Base-by-base conservation (phyloP, 2,329 filamentous ascomycete species). In the Fusarium hostae region DNA sequence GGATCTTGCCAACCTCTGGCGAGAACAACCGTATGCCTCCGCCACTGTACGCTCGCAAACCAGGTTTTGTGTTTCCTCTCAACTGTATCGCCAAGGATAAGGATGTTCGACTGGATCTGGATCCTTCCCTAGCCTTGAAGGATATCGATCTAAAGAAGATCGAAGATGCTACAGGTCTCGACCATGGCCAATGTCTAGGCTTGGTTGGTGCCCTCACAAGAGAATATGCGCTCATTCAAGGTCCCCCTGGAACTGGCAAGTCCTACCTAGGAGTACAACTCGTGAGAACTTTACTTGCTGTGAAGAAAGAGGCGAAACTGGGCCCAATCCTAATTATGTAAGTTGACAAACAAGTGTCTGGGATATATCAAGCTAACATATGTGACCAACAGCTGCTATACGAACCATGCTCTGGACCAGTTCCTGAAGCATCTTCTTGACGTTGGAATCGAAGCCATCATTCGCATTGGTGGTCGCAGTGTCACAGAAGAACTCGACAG, bases 201-300 rank as follows among this genome's bases (percentile, higher is more conserved):
- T 76, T 92, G 1, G 69, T 90, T 0, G 80, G 83, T 9, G 84
- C 88, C 3, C 79, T 93, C 0, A 84, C 81, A 1, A 82, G 84
- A 1, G 83, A 84, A 35, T 80, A 91, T 22, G 86, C 88, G 2
- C 82, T 92, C 5, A 90, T 92, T 13, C 90, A 93, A 80, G 91
- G 91, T 0, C 91, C 91, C 0, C 91, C 91, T 0, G 91, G 91
- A 0, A 93, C 91, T 0, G 91, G 91, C 1, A 93, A 93, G 75
- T 87, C 84, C 2, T 92, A 86, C 70, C 83, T 87, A 1, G 90
- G 90, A 3, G 83, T 89, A 2, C 82, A 86, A 39, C 75, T 92
- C 9, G 84, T 91, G 60, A 85, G 86, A 61, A 82, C 84, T 0
- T 75, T 91, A 7, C 74, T 91, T 6, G 75, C 75, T 8, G 84